Evolutionary conservation across 1,284 basidiomycete genomes (phyloP), one percentile per base, ranked within the genome.

Genomic region (Phenoliferia sp.): DNA sequence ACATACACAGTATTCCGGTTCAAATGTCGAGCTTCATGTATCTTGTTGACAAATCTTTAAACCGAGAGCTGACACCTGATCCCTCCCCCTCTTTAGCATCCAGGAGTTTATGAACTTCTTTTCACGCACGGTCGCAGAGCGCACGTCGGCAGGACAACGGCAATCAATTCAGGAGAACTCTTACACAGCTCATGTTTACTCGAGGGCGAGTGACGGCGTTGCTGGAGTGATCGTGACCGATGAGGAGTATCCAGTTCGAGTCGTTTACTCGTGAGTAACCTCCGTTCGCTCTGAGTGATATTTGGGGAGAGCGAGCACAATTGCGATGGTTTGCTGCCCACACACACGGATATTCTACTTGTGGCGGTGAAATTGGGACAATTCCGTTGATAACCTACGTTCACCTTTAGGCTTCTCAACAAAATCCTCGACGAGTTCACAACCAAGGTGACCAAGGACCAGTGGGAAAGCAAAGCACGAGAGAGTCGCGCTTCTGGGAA

Each of bases 121-220:
- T 79, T 86, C 88, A 55, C 90, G 88, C 85, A 97, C 94, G 0
- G 93, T 99, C 35, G 88, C 89, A 34, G 94, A 97, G 78, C 85
- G 94, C 48, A 98, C 94, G 16, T 84, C 86, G 12, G 85, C 87
- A 70, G 92, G 91, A 26, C 89, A 92, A 78, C 85, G 72, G 10
- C 93, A 96, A 82, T 94, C 90, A 61, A 88, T 99, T 17, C 90
- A 96, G 79, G 94, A 98, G 83, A 94, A 95, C 80, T 89, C 85
- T 72, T 94, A 98, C 79, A 90, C 88, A 29, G 94, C 94, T 0
- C 94, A 99, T 82, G 91, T 93, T 44, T 96, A 94, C 81, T 52
- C 70, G 48, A 61, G 70, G 16, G 62, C 62, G n/a, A 74, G 76
- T 10, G 79, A 80, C 61, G 75, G 75, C 34, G 68, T 76, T 59